Conservation (phyloP, 2,329 filamentous ascomycete genomes). For the Pestalotiopsis sp. region DNA sequence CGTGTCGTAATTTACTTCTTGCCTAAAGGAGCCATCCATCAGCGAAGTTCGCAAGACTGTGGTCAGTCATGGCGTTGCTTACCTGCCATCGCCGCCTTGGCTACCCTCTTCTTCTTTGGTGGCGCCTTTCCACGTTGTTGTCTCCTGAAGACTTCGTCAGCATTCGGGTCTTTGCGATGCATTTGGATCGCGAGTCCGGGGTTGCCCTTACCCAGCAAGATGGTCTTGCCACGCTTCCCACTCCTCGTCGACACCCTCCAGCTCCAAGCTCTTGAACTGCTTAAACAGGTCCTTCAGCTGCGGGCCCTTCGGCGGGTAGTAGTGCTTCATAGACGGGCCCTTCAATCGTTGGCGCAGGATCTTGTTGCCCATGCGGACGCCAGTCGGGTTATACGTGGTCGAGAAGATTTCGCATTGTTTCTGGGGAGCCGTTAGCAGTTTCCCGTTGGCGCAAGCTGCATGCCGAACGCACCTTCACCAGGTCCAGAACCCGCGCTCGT, state of each 20-base stretch:
- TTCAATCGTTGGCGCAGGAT: slow-evolving; percentile 84
- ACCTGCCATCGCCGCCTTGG: slow-evolving; percentile 20
- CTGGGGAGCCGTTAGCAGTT: slow-evolving; percentile 48
- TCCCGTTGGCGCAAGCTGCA: not conserved
- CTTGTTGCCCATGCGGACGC: slow-evolving; percentile 85
- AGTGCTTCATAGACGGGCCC: slow-evolving; percentile 81
- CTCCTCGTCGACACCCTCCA: slow-evolving; percentile 72
- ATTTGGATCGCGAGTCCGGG: not conserved
- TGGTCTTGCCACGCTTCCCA: slow-evolving; percentile 81
- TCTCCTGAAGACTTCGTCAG: slow-evolving; percentile 52
- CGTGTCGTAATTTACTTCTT: slow-evolving; percentile 13
- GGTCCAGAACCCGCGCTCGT: slow-evolving; percentile 65
- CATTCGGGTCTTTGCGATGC: slow-evolving; percentile 12
- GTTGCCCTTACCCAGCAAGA: slow-evolving; percentile 60
- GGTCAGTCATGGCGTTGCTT: not conserved
- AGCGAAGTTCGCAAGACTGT: not conserved
- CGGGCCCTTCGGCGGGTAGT: slow-evolving; percentile 77
- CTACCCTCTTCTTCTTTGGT: slow-evolving; percentile 82
- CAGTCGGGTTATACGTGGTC: slow-evolving; percentile 85
- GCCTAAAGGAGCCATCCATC: not conserved
- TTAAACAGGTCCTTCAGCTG: slow-evolving; percentile 71
- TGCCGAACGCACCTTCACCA: slow-evolving; percentile 71
- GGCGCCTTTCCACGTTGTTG: slow-evolving; percentile 83
- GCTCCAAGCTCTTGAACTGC: slow-evolving; percentile 69
- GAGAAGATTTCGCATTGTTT: slow-evolving; percentile 90